phyloP scores from a whole-genome alignment of 2,329 filamentous ascomycete genomes.

The Raffaelea ambrosiae region DNA sequence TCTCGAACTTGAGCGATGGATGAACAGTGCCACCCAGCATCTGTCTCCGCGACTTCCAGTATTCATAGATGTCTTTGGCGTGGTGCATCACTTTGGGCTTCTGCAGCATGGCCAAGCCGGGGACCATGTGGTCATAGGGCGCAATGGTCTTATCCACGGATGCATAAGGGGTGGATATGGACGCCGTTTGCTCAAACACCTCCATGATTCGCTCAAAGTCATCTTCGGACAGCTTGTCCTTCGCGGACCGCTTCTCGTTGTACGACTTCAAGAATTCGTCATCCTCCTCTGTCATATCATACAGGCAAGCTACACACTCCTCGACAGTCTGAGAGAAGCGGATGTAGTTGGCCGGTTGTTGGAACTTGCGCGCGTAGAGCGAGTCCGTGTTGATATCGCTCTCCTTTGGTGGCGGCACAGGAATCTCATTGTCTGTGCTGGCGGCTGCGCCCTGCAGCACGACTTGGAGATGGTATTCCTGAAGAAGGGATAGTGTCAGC shows the following conservation, averaged over 20 bases:
- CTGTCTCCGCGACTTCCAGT: constrained; percentile 72
- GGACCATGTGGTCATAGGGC: constrained; percentile 66
- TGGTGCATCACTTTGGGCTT: constrained; percentile 41
- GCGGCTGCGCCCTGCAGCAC: constrained; percentile 50
- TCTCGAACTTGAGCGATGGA: constrained; percentile 83
- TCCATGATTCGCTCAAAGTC: constrained; percentile 92
- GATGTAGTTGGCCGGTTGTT: constrained; percentile 86
- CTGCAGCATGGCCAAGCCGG: constrained; percentile 48
- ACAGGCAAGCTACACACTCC: constrained; percentile 81
- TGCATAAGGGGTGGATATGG: constrained; percentile 78
- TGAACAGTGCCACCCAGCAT: constrained; percentile 64
- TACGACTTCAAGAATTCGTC: constrained; percentile 74
- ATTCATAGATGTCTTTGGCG: constrained; percentile 76
- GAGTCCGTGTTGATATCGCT: constrained; percentile 74
- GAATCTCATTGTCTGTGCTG: constrained; percentile 53
- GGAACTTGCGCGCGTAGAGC: constrained; percentile 71
- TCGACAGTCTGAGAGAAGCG: constrained; percentile 97
- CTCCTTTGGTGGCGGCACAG: constrained; percentile 55
- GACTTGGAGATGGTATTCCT: constrained; percentile 95
- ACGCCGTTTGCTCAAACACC: constrained; percentile 83
- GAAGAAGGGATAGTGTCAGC: constrained; percentile 19
- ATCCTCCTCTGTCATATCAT: constrained; percentile 93
- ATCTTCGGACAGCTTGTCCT: constrained; percentile 69
- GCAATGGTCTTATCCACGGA: constrained; percentile 83
- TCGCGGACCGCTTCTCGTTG: constrained; percentile 64